Percentiles rank a stretch among this genome's conserved stretches.
phyloP scores from a whole-genome alignment of 139 green algal species.

The Cymbomonas tetramitiformis region DNA sequence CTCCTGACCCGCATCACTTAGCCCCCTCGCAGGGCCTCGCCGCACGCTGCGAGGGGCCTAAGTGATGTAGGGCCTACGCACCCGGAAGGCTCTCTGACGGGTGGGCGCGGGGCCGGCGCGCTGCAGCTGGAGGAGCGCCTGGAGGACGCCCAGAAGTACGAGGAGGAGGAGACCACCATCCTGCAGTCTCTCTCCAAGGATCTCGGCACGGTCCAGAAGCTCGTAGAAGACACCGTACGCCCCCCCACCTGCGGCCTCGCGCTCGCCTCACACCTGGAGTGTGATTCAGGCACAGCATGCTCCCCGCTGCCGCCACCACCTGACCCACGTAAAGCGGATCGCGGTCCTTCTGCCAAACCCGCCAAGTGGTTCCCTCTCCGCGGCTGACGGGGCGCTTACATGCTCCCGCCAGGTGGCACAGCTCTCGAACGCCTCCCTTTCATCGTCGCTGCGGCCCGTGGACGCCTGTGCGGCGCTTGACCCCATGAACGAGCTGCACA shows the following conservation, averaged over 20 bases:
- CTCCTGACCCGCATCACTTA: too few relatives aligned
- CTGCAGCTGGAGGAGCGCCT: slow-evolving; percentile 45
- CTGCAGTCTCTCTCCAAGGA: slow-evolving; percentile 32
- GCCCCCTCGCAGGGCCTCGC: too few relatives aligned
- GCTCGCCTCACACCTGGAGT: neutral
- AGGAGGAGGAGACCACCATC: slow-evolving; percentile 41
- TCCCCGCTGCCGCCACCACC: too few relatives aligned
- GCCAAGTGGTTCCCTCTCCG: too few relatives aligned
- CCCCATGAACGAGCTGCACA: slow-evolving; percentile 55
- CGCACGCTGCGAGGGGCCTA: too few relatives aligned
- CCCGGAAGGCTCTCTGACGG: neutral
- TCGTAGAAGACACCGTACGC: slow-evolving; percentile 48
- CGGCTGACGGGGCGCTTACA: too few relatives aligned
- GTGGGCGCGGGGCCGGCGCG: neutral
- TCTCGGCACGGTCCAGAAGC: slow-evolving; percentile 34
- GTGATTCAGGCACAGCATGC: neutral
- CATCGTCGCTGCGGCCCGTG: slow-evolving; percentile 23
- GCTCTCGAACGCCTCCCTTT: too few relatives aligned
- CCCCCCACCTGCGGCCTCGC: slow-evolving; percentile 25
- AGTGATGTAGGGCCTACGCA: too few relatives aligned
- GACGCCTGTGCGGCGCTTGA: slow-evolving; percentile 61
- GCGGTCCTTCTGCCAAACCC: too few relatives aligned
- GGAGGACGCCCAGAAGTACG: slow-evolving; percentile 40
- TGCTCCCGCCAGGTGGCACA: too few relatives aligned
- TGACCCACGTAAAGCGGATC: too few relatives aligned